Evolutionary conservation across 2,329 filamentous ascomycete species (phyloP).

Genomic region (Ustulina deusta): DNA sequence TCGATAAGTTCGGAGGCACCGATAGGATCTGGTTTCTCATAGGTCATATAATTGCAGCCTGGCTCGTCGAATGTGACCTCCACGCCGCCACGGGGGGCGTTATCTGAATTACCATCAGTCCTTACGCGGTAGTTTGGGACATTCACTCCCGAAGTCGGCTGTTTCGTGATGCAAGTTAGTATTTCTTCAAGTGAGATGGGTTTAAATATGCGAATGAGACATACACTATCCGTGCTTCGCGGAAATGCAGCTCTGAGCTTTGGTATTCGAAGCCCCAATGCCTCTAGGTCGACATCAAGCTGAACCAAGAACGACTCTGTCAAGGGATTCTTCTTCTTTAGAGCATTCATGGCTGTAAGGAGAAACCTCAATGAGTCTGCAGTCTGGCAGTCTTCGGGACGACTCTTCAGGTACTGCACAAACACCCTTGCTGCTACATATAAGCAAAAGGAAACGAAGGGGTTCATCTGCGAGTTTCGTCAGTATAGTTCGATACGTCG

Average conservation of each 20-base stretch:
- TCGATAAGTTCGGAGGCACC: constrained; percentile 57
- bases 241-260: constrained; percentile 67
- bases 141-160: constrained; percentile 49
- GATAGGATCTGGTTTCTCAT: constrained; percentile 56
- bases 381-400: constrained; percentile 84
- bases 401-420: constrained; percentile 93
- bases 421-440: constrained; percentile 97
- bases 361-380: constrained; percentile 89
- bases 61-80: constrained; percentile 58
- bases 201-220: constrained; percentile 45
- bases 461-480: constrained; percentile 77
- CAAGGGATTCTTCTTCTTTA: constrained; percentile 88
- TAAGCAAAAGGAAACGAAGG: constrained; percentile 93
- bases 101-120: constrained; percentile 20
- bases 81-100: constrained; percentile 45
- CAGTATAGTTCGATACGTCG: background rate
- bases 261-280: constrained; percentile 71
- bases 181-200: background rate
- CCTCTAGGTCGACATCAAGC: constrained; percentile 89
- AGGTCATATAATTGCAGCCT: constrained; percentile 36
- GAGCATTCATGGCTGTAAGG: constrained; percentile 86
- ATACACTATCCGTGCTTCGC: constrained; percentile 64
- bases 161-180: constrained; percentile 41
- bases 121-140: constrained; percentile 4
- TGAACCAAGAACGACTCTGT: constrained; percentile 96